These are phyloP conservation scores for Hortaea werneckii DNA, from an alignment of 2,329 filamentous ascomycete genomes.

Conservation along the genomic window DNA sequence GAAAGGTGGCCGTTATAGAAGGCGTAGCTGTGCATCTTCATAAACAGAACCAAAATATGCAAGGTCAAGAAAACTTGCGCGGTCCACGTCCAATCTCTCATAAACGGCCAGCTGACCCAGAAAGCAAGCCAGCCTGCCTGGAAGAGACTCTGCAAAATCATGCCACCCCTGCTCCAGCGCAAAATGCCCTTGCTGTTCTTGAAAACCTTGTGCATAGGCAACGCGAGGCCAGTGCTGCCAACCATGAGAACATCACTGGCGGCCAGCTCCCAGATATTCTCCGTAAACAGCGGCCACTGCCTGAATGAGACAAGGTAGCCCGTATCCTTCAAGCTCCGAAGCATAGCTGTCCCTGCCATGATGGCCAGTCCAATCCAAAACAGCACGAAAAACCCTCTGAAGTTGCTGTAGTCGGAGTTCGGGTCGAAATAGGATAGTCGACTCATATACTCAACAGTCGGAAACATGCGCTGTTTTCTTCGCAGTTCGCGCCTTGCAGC, in stretches of 20 bases:
- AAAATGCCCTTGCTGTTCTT: conserved; percentile 47
- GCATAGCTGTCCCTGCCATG: conserved; percentile 90
- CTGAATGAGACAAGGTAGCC: conserved; percentile 74
- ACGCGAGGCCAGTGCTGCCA: conserved; percentile 55
- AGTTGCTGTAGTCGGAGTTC: conserved; percentile 81
- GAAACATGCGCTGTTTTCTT: conserved; percentile 63
- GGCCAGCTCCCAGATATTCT: conserved; percentile 80
- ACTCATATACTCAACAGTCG: conserved; percentile 81
- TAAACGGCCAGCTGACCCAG: conserved; percentile 71
- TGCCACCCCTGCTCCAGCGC: conserved; percentile 69
- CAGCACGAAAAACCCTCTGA: conserved; percentile 92
- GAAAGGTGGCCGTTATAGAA: conserved; percentile 97
- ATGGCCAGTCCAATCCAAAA: conserved; percentile 97
- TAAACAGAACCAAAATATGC: conserved; percentile 81
- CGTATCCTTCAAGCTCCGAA: conserved; percentile 89
- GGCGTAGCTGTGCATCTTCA: conserved; percentile 99
- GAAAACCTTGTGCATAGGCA: conserved; percentile 64
- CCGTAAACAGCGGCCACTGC: conserved; percentile 80
- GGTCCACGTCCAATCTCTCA: conserved; percentile 89
- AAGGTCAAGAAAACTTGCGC: conserved; percentile 90
- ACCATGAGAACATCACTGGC: conserved; percentile 82
- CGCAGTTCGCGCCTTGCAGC: conserved; percentile 74
- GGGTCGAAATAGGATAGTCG: conserved; percentile 95
- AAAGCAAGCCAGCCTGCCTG: conserved; percentile 68
- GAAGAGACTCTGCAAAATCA: conserved; percentile 71